Evolutionary conservation across 371 early-diverging fungal genomes (phyloP), one percentile per base, ranked within the genome.

Genomic region (Mucor racemosus): DNA sequence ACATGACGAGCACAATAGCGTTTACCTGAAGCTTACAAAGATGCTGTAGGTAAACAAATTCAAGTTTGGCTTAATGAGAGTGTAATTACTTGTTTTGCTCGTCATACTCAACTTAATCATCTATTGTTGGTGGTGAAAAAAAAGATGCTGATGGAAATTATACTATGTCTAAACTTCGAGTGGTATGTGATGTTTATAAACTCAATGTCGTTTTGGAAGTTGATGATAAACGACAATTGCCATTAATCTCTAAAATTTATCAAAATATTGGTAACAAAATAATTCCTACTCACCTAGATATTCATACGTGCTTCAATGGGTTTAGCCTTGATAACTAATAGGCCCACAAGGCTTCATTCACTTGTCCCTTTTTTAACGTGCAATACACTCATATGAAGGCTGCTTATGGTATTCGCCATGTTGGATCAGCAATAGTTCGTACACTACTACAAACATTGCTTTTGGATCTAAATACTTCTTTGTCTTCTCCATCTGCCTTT

Each of bases 81-180:
- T 33, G 66, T 66, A 7, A 42, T 66, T 60, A n/a, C n/a, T n/a
- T n/a, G n/a, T n/a, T n/a, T n/a, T n/a, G n/a, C 55, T 54, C 5
- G 19, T 17, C 48, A 60, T n/a, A 66, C 54, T 42, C 33, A 36
- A 6, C 60, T 60, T n/a, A 66, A 55, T 13, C 19, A 34, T 14
- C 53, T 41, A 8, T 9, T 65, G 11, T 15, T 65, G n/a, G 33
- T 39, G 21, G 66, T 59, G 6, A 11, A 40, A 58, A 59, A 19
- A 65, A 65, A 19, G 38, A 59, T 53, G 34, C 10, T 11, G 19
- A 58, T 8, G 60, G 60, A 17, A 8, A 38, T 3, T 59, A 58
- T 10, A 17, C 31, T 17, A 38, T 41, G 21, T 35, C n/a, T 0
- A 64, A 64, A 48, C 57, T 48, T 15, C 6, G 65, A 35, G 14